Base-by-base conservation (phyloP, 176 grass and related monocot species). In the Aegilops umbellulata region DNA sequence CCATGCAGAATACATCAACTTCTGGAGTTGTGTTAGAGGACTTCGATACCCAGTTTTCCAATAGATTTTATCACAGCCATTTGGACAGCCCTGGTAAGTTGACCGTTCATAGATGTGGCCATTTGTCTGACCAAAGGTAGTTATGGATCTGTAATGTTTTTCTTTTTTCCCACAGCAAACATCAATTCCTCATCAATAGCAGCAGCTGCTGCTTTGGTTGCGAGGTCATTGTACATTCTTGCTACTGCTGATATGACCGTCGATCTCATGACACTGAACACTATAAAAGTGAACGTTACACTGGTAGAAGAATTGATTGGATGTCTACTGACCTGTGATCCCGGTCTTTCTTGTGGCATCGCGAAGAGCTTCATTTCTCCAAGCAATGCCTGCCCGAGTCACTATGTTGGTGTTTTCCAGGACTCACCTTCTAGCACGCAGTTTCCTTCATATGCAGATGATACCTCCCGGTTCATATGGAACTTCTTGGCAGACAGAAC, bases 341-440 rank as follows among this genome's bases (percentile, higher is more conserved):
- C 92, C 0, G 92, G 97, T 86, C 85, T 99, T 63, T 99, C 97
- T 19, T 99, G 97, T 82, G 91, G 80, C 77, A 84, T 96, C 44
- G 88, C 78, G 30, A 91, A 86, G 76, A 91, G 65, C 57, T 94
- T 92, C 32, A 94, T 99, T 89, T 91, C 90, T 49, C 80, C 94
- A 38, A 97, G 83, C 65, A 94, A 70, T 39, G 44, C 76, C 63
- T 99, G 92, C 77, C 90, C 97, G 29, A 96, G 84, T 81, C 97
- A 96, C 60, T 99, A 99, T 91, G 97, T 99, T 83, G 94, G 97
- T 74, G 97, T 99, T 89, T 99, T 91, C 79, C 92, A 84, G 85
- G 97, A 94, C 60, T 46, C 71, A 35, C 80, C 88, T 76, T 74
- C 90, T 16, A 83, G 87, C 69, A 90, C 87, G 13, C 87, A 90